Percentiles rank a stretch among this genome's conserved stretches.
Conservation (phyloP, 768 basidiomycete species). For the Pulveroboletus sp. region DNA sequence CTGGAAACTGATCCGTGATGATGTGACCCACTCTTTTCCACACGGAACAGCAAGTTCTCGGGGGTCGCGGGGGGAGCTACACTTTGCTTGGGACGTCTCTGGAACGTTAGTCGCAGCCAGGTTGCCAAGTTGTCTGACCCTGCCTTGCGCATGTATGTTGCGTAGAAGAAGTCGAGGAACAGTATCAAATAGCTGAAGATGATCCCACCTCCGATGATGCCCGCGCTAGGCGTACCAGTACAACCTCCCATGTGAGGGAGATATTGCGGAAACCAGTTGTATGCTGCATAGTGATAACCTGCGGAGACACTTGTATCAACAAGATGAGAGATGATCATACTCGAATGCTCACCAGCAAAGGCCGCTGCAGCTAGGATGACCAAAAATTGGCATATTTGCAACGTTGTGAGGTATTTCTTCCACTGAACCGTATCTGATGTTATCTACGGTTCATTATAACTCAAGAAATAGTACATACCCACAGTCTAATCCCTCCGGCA, state of each 20-base stretch:
- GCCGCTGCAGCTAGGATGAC: slow-evolving; percentile 8
- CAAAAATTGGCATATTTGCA: slow-evolving; percentile 23
- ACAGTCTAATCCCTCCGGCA: slow-evolving; percentile 49
- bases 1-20: too few relatives aligned
- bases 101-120: not conserved
- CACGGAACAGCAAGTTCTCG: slow-evolving; percentile 10
- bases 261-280: slow-evolving; percentile 14
- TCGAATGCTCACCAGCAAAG: slow-evolving; percentile 12
- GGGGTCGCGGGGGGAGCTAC: too few relatives aligned
- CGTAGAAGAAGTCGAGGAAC: slow-evolving; percentile 22
- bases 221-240: slow-evolving; percentile 12
- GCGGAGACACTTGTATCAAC: not conserved
- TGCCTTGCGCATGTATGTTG: slow-evolving; percentile 13
- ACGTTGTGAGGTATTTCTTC: slow-evolving; percentile 23
- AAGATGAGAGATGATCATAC: not conserved
- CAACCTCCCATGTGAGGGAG: slow-evolving; percentile 20
- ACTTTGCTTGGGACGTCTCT: too few relatives aligned
- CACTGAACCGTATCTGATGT: slow-evolving; percentile 9
- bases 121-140: not conserved
- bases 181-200: slow-evolving; percentile 18
- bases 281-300: slow-evolving; percentile 20
- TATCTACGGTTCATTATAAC: not conserved
- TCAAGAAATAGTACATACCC: slow-evolving; percentile 7
- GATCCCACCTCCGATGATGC: slow-evolving; percentile 8
- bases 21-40: slow-evolving; percentile 13